These are phyloP conservation scores for Leccinum boreale DNA, from an alignment of 768 basidiomycete genomes.

Conservation along the genomic window DNA sequence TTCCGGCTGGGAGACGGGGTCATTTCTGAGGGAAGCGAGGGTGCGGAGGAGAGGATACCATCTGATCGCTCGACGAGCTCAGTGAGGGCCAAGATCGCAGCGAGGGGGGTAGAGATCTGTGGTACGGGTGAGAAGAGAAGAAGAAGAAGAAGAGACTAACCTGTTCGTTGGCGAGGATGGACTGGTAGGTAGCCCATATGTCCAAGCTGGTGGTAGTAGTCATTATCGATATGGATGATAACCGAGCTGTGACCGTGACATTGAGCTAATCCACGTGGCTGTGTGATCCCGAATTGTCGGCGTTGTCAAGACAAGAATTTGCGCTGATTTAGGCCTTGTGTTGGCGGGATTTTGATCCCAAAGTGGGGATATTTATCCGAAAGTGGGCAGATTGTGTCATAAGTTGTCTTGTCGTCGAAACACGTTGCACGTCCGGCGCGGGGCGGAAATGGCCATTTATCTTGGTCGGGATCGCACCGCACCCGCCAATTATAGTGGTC, in stretches of 20 bases:
- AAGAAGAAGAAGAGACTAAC: conserved; percentile 39
- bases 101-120: conserved; percentile 78
- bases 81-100: conserved; percentile 83
- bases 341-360: conserved; percentile 9
- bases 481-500: conserved; percentile 49
- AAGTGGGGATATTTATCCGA: conserved; percentile 15
- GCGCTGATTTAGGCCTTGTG: conserved; percentile 17
- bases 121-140: neutral
- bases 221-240: conserved; percentile 7
- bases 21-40: neutral
- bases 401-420: conserved; percentile 54
- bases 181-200: conserved; percentile 52
- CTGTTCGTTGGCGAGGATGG: conserved; percentile 60
- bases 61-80: conserved; percentile 77
- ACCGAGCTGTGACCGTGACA: neutral
- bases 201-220: conserved; percentile 34
- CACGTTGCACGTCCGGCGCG: conserved; percentile 74
- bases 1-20: conserved; percentile 55
- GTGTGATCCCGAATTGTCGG: conserved; percentile 10
- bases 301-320: conserved; percentile 27
- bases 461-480: conserved; percentile 51
- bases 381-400: conserved; percentile 19
- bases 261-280: conserved; percentile 17
- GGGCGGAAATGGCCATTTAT: conserved; percentile 52
- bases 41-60: conserved; percentile 45